Base-by-base conservation (phyloP, 2,329 filamentous ascomycete genomes). In the Rosellinia necatrix region DNA sequence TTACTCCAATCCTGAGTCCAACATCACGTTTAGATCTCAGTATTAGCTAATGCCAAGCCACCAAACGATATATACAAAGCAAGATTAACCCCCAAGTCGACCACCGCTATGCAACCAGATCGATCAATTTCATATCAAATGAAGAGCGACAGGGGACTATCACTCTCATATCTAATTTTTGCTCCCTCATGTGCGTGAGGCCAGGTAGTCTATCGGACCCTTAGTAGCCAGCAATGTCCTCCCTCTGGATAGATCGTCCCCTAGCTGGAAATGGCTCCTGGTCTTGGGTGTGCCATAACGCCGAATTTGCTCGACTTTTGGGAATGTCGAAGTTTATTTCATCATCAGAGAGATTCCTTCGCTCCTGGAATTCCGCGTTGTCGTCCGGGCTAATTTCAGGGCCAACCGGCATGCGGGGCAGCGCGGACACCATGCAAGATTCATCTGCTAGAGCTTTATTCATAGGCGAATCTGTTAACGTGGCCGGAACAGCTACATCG, bases 321-420 rank as follows among this genome's bases (percentile, higher is more conserved):
- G 66, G 66, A 29, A 68, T 68, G 15, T 68, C 66, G 9, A 65
- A 66, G 25, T 62, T 68, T 6, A 66, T 22, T 5, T 63, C 66
- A 4, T 67, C 64, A 12, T 68, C 66, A 2, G 64, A 68, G 10
- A 54, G 62, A 6, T 59, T 24, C n/a, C 9, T 8, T 5, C 62
- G 55, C 35, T 52, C 56, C n/a, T 15, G 44, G 15, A 37, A 21
- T 6, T 55, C 51, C 8, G 37, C 24, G 12, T 44, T 48, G 4
- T 58, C 46, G 19, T 67, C 63, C 1, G 66, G 62, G 34, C 67
- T 62, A 1, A 34, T 48, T 15, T 61, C 61, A 8, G 32, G 47
- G 13, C 60, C 63, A 10, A 42, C 54, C 2, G 65, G 61, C 29
- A 64, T 58, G 9, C 46, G 61, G 8, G 64, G 34, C 8, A 53